phyloP scores from a whole-genome alignment of 192 early-diverging fungal species.

The Paraglomus occultum region DNA sequence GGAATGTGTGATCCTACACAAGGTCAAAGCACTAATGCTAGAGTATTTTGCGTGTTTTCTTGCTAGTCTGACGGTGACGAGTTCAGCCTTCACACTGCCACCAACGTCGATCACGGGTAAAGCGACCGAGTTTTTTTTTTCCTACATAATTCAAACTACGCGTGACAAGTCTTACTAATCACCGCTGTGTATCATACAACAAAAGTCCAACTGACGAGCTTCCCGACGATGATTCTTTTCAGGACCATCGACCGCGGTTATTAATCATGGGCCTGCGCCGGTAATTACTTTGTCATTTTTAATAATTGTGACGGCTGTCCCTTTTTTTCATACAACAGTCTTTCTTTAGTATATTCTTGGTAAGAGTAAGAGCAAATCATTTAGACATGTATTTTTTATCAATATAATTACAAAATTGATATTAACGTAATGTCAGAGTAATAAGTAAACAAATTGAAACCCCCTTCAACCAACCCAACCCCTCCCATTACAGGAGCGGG shows the following conservation, averaged over 20 bases:
- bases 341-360: not conserved
- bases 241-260: conserved; percentile 39
- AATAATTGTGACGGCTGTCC: not conserved
- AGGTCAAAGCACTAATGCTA: no score
- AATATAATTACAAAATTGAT: no score
- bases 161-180: not conserved
- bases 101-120: not conserved
- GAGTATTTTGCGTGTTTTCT: not conserved
- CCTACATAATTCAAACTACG: not conserved
- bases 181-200: no score
- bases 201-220: not conserved
- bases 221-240: conserved; percentile 17
- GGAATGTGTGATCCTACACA: no score
- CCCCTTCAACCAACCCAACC: not conserved
- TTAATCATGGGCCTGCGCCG: conserved; percentile 49
- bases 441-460: conserved; percentile 4
- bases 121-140: not conserved
- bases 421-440: no score
- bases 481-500: conserved; percentile 59
- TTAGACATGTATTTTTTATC: no score
- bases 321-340: not conserved
- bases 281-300: conserved; percentile 24
- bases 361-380: no score
- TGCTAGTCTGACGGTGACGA: conserved; percentile 25
- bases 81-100: conserved; percentile 22